Percentiles rank a stretch among this genome's conserved stretches.
Conservation (phyloP, 768 basidiomycete genomes). For the Clavulina sp. region DNA sequence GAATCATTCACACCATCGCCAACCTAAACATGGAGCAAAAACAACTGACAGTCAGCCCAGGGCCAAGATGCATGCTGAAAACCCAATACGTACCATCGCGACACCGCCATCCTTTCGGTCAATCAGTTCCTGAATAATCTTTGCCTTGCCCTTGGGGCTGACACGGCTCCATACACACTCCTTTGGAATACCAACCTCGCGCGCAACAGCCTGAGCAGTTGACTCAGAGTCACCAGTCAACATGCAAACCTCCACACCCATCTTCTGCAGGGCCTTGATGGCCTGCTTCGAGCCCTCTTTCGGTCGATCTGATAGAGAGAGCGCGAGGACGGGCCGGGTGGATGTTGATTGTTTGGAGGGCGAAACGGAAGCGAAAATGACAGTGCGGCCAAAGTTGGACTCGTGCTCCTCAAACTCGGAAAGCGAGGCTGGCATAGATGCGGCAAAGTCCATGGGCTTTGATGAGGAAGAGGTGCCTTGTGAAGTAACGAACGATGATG, state of each 20-base stretch:
- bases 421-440: too few species aligned
- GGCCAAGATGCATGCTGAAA: neutral
- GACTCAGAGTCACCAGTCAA: constrained; percentile 82
- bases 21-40: constrained; percentile 34
- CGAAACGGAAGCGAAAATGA: constrained; percentile 67
- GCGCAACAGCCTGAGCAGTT: constrained; percentile 79
- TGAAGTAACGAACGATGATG: constrained; percentile 51
- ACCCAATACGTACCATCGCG: constrained; percentile 55
- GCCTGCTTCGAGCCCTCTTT: constrained; percentile 75
- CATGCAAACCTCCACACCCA: constrained; percentile 89
- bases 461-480: too few species aligned
- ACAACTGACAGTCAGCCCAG: neutral
- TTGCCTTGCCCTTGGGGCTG: constrained; percentile 91
- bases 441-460: too few species aligned
- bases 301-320: constrained; percentile 75
- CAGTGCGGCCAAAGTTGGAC: constrained; percentile 54
- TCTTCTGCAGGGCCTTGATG: constrained; percentile 56
- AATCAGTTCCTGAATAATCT: constrained; percentile 65
- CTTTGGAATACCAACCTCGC: constrained; percentile 69
- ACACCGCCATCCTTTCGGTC: constrained; percentile 53
- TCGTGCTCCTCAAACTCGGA: constrained; percentile 63
- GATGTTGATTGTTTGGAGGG: constrained; percentile 20
- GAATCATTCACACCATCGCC: constrained; percentile 99
- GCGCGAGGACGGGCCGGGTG: constrained; percentile 49
- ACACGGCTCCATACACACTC: constrained; percentile 82